Percentiles rank a stretch among this genome's conserved stretches.
Evolutionary conservation across 805 yeast genomes (phyloP).

Genomic region (Spencermartinsiella europaea): DNA sequence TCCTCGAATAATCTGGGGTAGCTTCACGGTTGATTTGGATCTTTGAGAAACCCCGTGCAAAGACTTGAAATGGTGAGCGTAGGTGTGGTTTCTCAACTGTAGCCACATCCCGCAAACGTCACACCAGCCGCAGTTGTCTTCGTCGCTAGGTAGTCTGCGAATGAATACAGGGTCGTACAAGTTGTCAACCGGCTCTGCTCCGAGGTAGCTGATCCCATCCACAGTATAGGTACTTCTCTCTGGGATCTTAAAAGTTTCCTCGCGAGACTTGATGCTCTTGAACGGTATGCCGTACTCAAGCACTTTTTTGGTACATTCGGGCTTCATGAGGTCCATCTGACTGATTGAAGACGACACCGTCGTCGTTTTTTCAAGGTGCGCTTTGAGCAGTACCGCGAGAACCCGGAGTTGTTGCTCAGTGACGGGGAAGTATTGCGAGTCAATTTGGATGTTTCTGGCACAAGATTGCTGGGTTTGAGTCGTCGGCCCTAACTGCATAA

Average conservation of each 20-base stretch:
- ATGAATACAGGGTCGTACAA: constrained; percentile 19
- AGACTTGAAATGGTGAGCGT: constrained; percentile 50
- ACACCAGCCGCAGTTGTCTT: constrained; percentile 20
- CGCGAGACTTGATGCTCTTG: constrained; percentile 12
- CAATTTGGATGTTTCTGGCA: neutral
- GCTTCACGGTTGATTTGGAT: constrained; percentile 10
- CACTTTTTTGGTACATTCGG: constrained; percentile 1
- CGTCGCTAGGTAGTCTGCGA: constrained; percentile 15
- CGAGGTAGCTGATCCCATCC: constrained; percentile 16
- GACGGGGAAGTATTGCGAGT: neutral
- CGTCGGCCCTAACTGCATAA: too few relatives aligned
- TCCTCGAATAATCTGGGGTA: constrained; percentile 15
- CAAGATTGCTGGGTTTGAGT: too few relatives aligned
- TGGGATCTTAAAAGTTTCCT: constrained; percentile 5
- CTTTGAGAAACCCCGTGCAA: constrained; percentile 31
- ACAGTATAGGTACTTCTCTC: constrained; percentile 6
- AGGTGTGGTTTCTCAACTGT: constrained; percentile 30
- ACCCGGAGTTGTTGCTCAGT: neutral
- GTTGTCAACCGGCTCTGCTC: constrained; percentile 16
- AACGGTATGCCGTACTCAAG: constrained; percentile 16
- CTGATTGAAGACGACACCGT: neutral
- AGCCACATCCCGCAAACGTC: constrained; percentile 20
- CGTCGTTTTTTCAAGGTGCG: neutral
- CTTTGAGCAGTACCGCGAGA: neutral
- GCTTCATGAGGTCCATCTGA: neutral